Evolutionary conservation across 73 alveolate species (phyloP), one percentile per base, ranked within the genome.

Genomic region (Stentor coeruleus): DNA sequence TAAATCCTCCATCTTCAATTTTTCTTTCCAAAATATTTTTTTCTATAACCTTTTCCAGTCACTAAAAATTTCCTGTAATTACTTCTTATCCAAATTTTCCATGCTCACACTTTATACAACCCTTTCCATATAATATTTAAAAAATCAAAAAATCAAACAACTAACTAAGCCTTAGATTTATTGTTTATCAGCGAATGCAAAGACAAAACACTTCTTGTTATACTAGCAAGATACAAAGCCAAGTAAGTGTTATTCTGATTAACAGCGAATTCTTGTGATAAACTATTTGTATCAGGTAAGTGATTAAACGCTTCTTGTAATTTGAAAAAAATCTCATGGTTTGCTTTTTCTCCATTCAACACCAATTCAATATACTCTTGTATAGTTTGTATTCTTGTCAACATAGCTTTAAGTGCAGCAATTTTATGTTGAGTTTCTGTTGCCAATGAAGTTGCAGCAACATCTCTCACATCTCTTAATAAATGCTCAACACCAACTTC

Each of bases 401-500:
- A 80, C 76, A 88, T 59, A 15, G 94, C 89, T 38, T 49, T 59
- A 33, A 88, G 59, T 30, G 90, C 80, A 76, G 85, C 85, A 36
- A 85, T 81, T 88, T 88, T 88, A 85, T 88, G 91, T 72, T 88
- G 77, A 39, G 86, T 81, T 30, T 85, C 83, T 42, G 88, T 88
- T 55, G 90, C 74, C 35, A 88, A 84, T 20, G 83, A 73, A 3
- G 91, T 84, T 4, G 88, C 91, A 86, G 97, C 91, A 3, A 94
- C 96, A 85, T 96, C 97, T 87, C 96, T 97, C 86, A 98, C 96
- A 90, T 98, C 99, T 76, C 99, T 96, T 59, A 98, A 91, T 76
- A 98, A 89, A 86, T 97, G 98, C 90, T 98, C 99, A 37, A 98
- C 99, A 26, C 99, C 99, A 3, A 98, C 98, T 89, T 98, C 98